Conservation (phyloP, 768 basidiomycete genomes). For the Cubamyces sp. region DNA sequence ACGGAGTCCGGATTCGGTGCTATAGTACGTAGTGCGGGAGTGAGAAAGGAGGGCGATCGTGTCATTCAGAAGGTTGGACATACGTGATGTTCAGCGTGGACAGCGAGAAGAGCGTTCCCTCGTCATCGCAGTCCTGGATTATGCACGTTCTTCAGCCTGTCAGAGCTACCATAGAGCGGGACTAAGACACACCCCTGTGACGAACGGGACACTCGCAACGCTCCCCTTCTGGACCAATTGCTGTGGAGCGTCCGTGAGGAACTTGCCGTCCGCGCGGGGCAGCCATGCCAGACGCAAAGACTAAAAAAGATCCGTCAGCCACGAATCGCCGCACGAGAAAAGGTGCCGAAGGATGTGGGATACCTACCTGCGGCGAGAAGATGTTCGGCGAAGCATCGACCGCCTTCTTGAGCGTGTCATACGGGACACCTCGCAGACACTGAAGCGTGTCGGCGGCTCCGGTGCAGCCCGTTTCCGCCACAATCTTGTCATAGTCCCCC, state of each 20-base stretch:
- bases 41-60: background rate
- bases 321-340: background rate
- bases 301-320: conserved; percentile 39
- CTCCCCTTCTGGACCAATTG: conserved; percentile 46
- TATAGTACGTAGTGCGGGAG: conserved; percentile 1
- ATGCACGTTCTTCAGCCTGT: background rate
- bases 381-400: conserved; percentile 41
- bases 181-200: conserved; percentile 40
- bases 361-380: conserved; percentile 41
- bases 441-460: conserved; percentile 40
- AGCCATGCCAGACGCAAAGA: conserved; percentile 52
- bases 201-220: conserved; percentile 52
- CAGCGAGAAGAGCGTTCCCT: conserved; percentile 50
- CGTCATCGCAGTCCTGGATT: conserved; percentile 53
- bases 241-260: conserved; percentile 46
- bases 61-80: background rate
- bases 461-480: conserved; percentile 42
- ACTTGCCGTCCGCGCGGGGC: conserved; percentile 52
- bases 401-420: conserved; percentile 34
- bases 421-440: conserved; percentile 46
- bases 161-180: background rate
- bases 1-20: conserved; percentile 26
- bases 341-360: conserved; percentile 16
- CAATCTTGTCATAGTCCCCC: conserved; percentile 45
- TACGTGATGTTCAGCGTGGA: conserved; percentile 36